phyloP scores from a whole-genome alignment of 2,329 filamentous ascomycete species.

The Colletotrichum salicis region DNA sequence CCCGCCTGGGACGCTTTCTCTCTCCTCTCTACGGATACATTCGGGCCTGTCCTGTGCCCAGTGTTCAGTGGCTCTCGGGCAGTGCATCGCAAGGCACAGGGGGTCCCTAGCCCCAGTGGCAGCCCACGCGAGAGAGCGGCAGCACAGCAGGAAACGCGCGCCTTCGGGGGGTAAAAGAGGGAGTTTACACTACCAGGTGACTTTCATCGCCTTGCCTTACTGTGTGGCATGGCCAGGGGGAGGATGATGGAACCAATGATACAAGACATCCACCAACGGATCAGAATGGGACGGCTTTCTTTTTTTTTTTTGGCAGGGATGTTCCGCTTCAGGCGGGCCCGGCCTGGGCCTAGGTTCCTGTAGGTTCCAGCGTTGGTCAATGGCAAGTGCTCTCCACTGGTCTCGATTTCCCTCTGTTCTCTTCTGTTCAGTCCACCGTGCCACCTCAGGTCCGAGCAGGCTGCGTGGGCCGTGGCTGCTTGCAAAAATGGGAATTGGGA shows the following conservation, averaged over 20 bases:
- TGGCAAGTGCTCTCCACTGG: not conserved
- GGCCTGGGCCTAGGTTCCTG: not conserved
- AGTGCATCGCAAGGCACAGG: constrained; percentile 31
- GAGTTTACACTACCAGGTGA: not conserved
- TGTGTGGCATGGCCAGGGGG: not conserved
- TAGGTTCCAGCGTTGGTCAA: not conserved
- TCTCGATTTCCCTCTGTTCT: not conserved
- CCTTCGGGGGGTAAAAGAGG: not conserved
- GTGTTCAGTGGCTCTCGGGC: constrained; percentile 19
- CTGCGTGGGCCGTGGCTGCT: not conserved
- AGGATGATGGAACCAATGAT: no score
- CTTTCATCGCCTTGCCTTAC: not conserved
- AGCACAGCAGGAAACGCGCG: constrained; percentile 16
- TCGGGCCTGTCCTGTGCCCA: not conserved
- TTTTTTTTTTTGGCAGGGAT: constrained; percentile 29
- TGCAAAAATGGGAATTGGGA: not conserved
- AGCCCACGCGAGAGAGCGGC: constrained; percentile 6
- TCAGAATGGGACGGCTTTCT: not conserved
- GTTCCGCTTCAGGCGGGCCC: constrained; percentile 23
- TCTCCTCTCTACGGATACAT: not conserved
- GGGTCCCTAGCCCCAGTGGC: constrained; percentile 8
- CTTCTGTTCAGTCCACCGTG: not conserved
- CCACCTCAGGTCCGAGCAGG: not conserved
- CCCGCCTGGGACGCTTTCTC: not conserved
- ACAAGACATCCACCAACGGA: constrained; percentile 5